Percentiles rank a stretch among this genome's conserved stretches.
Evolutionary conservation across 179 eudicot species (phyloP).

Genomic region (Silene vulgaris): DNA sequence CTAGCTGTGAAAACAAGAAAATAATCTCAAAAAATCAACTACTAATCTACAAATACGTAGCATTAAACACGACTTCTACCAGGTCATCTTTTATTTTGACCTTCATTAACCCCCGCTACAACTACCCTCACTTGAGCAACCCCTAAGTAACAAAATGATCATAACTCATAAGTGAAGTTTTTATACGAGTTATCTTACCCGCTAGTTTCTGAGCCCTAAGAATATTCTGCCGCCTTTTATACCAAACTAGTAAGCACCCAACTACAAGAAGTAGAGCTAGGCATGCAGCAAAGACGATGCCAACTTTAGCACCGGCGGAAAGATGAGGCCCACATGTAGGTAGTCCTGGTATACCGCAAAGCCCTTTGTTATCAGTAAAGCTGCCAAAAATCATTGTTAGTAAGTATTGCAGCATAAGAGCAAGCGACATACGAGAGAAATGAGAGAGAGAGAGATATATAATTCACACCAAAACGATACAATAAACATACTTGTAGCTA

Average conservation of each 20-base stretch:
- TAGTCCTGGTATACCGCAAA: constrained; percentile 94
- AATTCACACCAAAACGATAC: background rate
- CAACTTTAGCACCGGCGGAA: constrained; percentile 75
- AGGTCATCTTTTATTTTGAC: background rate
- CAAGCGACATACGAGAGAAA: too few relatives aligned
- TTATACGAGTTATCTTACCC: constrained; percentile 38
- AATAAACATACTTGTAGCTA: constrained; percentile 78
- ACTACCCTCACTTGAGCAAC: too few relatives aligned
- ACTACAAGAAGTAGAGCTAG: constrained; percentile 41
- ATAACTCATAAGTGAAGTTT: background rate
- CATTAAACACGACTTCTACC: background rate
- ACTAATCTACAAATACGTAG: background rate
- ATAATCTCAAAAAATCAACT: background rate
- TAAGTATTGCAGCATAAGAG: constrained; percentile 2
- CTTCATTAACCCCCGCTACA: too few relatives aligned
- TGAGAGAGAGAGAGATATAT: background rate
- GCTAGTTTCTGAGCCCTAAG: constrained; percentile 82
- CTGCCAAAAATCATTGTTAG: constrained; percentile 39
- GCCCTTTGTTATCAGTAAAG: constrained; percentile 89
- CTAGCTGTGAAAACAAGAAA: constrained; percentile 49
- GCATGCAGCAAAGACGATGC: constrained; percentile 55
- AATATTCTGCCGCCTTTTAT: constrained; percentile 95
- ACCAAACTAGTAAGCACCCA: constrained; percentile 70
- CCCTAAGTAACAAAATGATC: background rate
- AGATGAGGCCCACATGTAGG: constrained; percentile 87